Percentiles rank a stretch among this genome's conserved stretches.
phyloP scores from a whole-genome alignment of 345 rosid species.

The Gossypium sturtianum region DNA sequence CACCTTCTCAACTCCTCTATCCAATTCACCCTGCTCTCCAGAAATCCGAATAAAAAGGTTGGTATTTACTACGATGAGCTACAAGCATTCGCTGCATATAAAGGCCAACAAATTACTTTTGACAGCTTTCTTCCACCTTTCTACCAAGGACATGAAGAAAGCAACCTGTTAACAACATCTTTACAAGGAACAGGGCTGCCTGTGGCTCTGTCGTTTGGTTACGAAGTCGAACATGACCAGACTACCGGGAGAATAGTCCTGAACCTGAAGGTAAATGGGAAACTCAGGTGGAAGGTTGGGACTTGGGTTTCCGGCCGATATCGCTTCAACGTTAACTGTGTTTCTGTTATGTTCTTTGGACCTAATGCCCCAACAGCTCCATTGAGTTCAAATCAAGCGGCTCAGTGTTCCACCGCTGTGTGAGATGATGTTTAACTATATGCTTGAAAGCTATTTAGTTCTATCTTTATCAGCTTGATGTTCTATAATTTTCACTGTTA shows the following conservation, averaged over 20 bases:
- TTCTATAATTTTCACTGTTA: no score
- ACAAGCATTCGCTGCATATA: constrained; percentile 55
- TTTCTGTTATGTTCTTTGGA: constrained; percentile 58
- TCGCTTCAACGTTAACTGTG: constrained; percentile 54
- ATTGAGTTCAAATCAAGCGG: constrained; percentile 41
- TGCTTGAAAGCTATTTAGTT: no score
- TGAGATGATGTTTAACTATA: constrained; percentile 19
- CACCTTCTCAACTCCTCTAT: constrained; percentile 81
- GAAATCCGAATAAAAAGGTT: constrained; percentile 64
- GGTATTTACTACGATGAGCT: constrained; percentile 80
- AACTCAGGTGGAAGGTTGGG: constrained; percentile 78
- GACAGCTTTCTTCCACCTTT: constrained; percentile 60
- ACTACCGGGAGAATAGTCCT: constrained; percentile 44
- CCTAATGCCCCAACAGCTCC: constrained; percentile 25
- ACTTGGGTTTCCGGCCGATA: constrained; percentile 80
- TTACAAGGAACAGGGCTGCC: constrained; percentile 58
- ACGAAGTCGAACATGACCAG: constrained; percentile 57
- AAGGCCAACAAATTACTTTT: constrained; percentile 71
- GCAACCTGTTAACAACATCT: constrained; percentile 55
- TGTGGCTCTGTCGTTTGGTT: constrained; percentile 55
- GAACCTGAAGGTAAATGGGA: constrained; percentile 55
- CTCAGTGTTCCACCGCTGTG: constrained; percentile 59
- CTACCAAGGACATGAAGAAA: constrained; percentile 68
- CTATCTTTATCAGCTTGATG: neutral
- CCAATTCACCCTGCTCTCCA: constrained; percentile 54